Base-by-base conservation (phyloP, 495 filamentous ascomycete genomes). In the Talaromyces thailandensis region DNA sequence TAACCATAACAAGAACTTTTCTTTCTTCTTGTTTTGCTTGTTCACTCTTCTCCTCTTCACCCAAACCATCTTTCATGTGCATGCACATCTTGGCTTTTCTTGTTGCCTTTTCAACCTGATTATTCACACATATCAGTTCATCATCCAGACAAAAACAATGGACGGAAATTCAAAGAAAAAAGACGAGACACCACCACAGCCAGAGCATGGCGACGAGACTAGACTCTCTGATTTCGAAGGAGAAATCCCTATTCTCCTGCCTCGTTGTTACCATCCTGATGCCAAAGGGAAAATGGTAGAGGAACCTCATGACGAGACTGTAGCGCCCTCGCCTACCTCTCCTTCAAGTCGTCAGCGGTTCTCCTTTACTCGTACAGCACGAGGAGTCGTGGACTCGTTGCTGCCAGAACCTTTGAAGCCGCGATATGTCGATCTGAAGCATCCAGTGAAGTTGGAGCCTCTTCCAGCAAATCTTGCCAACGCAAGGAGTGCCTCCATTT, bases 401-500 rank as follows among this genome's bases (percentile, higher is more conserved):
- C 40, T 61, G 16, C 59, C 59, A 16, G 59, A 52, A 3, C 59
- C 59, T 24, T 48, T 61, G n/a, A 61, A n/a, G 18, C 26, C 59
- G 4, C 59, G 43, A 21, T 16, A 48, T 35, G 45, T 61, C 12
- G 2, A 29, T n/a, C 25, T 32, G 40, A 51, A 52, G 25, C 24
- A n/a, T 7, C 7, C 59, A 8, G 37, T 31, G 1, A 28, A 16
- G 40, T 12, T 52, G 21, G 43, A 51, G 7, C n/a, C 26, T 6
- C 7, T 31, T 11, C 59, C 43, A 12, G 26, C 59, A 18, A 51
- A 31, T 24, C 37, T 50, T 11, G 40, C 26, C 1, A 35, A 52
- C n/a, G 59, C 40, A 2, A 61, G 59, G 6, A 51, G 12, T 0
- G 59, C 26, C 1, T 37, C 59, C 16, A 45, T 61, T 12, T 52